Evolutionary conservation across 1,284 basidiomycete genomes (phyloP).

Genomic region (Puccinia hordei): DNA sequence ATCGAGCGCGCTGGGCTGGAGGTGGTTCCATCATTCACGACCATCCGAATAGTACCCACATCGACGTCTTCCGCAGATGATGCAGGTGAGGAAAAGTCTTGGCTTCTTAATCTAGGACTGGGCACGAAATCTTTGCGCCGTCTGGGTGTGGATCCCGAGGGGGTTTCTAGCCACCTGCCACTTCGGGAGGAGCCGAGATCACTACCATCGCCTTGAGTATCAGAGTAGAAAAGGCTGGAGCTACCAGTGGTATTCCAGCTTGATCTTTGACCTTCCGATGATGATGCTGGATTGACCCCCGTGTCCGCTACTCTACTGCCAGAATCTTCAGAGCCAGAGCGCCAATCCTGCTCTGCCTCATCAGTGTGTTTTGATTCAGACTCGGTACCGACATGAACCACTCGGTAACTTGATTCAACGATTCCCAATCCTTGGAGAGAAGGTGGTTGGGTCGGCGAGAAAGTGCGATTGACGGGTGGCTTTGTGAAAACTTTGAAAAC

Average conservation of each 20-base stretch:
- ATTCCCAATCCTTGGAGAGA: slow-evolving; percentile 41
- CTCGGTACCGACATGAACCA: slow-evolving; percentile 24
- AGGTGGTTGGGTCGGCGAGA: not conserved
- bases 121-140: slow-evolving; percentile 37
- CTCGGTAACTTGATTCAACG: slow-evolving; percentile 26
- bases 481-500: slow-evolving; percentile 39
- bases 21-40: slow-evolving; percentile 14
- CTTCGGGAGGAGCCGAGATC: slow-evolving; percentile 40
- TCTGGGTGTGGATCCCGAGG: slow-evolving; percentile 37
- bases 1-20: slow-evolving; percentile 25
- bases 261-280: slow-evolving; percentile 35
- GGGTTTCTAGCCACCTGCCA: slow-evolving; percentile 28
- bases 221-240: slow-evolving; percentile 47
- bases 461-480: not conserved
- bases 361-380: not conserved
- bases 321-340: slow-evolving; percentile 9
- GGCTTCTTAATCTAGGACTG: not conserved
- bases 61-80: slow-evolving; percentile 27
- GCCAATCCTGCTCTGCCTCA: not conserved
- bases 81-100: slow-evolving; percentile 7
- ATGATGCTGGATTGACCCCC: slow-evolving; percentile 14
- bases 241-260: slow-evolving; percentile 49
- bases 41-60: slow-evolving; percentile 46
- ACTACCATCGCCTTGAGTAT: slow-evolving; percentile 45
- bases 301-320: slow-evolving; percentile 1